A percentile compares a stretch with the other conserved stretches of the same genome.
phyloP scores from a whole-genome alignment of 257 asterid species.

The Solanum boliviense region DNA sequence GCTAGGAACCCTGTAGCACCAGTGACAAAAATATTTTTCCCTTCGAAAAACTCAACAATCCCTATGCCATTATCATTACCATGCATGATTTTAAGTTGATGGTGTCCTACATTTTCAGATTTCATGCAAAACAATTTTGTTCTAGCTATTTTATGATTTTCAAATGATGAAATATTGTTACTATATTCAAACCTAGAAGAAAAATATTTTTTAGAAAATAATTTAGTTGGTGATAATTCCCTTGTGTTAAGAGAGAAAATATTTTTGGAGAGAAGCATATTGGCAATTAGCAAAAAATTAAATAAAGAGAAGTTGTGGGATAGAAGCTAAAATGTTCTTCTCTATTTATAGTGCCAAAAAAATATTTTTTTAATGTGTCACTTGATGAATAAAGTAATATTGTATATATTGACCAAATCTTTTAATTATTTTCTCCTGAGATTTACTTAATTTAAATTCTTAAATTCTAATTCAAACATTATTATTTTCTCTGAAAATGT shows the following conservation, averaged over 20 bases:
- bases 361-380: rapidly evolving
- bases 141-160: neutral
- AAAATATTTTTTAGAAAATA: neutral
- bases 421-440: too few relatives aligned
- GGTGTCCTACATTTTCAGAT: neutral
- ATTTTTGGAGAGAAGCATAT: neutral
- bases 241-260: neutral
- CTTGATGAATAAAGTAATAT: too few relatives aligned
- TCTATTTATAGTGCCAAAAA: neutral
- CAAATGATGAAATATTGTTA: neutral
- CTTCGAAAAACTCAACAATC: constrained; percentile 21
- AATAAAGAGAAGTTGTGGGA: neutral
- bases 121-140: neutral
- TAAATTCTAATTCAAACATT: too few relatives aligned
- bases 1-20: constrained; percentile 72
- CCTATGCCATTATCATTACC: too few relatives aligned
- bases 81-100: neutral
- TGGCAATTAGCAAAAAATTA: neutral
- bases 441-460: too few relatives aligned
- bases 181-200: neutral
- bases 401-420: too few relatives aligned
- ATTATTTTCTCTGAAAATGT: too few relatives aligned
- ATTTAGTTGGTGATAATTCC: neutral
- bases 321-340: neutral
- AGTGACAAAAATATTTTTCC: constrained; percentile 42